Base-by-base conservation (phyloP, 305 asterid genomes). In the Plantago coronopus region DNA sequence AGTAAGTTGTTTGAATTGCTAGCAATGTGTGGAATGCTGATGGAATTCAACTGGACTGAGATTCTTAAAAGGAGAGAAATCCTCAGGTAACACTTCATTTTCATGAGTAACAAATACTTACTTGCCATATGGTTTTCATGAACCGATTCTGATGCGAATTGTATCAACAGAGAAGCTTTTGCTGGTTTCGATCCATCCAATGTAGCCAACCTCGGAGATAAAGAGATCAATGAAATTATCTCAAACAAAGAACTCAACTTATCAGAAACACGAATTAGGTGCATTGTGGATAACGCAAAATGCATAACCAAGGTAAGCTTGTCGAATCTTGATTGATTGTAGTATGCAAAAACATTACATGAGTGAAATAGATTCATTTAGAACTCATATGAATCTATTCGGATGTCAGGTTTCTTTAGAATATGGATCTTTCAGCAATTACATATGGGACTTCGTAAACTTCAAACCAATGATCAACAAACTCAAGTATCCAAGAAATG, bases 21-120 rank as follows among this genome's bases (percentile, higher is more conserved):
- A 25, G 88, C 96, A 18, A 69, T 91, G 74, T 89, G 89, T 70
- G 98, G 97, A 62, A 74, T 91, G 88, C 83, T 91, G 37, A 91
- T 91, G 93, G 98, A 91, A 74, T 84, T 79, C 74, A 91, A 89
- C 68, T 88, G 97, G 97, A 89, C 97, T 3, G 93, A 91, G 71
- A 91, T 91, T 62, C 68, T 91, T n/a, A 88, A 81, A 69, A 78
- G 87, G 64, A 83, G 79, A 73, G 76, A 77, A 48, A 70, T 71
- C 43, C 75, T 91, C 47, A 88, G 98, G 98, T 88, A 1, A 21
- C 2, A 38, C 3, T 17, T 57, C 48, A 21, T 8, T 16, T 18
- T 18, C n/a, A 17, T 0, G 7, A 31, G 40, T 7, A 8, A 5
- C 11, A 37, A 7, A 56, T 16, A n/a, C 7, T 47, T 34, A 42